phyloP scores from a whole-genome alignment of 2,329 filamentous ascomycete species.

The Trichophyton rubrum region DNA sequence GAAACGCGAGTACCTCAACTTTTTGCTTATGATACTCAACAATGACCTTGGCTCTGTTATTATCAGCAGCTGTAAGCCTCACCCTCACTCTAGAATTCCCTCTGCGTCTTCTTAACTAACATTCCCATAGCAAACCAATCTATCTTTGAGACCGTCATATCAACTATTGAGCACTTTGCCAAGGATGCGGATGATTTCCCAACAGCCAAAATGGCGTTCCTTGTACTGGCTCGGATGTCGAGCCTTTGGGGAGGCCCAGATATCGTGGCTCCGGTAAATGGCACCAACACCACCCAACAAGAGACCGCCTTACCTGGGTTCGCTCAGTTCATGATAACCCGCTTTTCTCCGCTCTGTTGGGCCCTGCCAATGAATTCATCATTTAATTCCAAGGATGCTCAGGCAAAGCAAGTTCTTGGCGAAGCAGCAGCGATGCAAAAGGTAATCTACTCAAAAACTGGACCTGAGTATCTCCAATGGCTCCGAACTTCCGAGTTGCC shows the following conservation, averaged over 20 bases:
- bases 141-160: slow-evolving; percentile 77
- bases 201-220: slow-evolving; percentile 64
- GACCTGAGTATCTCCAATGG: slow-evolving; percentile 57
- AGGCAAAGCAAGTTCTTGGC: slow-evolving; percentile 72
- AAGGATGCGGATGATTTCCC: slow-evolving; percentile 59
- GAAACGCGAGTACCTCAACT: slow-evolving; percentile 87
- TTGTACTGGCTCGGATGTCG: slow-evolving; percentile 70
- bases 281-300: slow-evolving; percentile 21
- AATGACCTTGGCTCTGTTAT: slow-evolving; percentile 83
- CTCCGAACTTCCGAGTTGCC: slow-evolving; percentile 34
- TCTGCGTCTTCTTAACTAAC: neutral
- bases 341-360: slow-evolving; percentile 86
- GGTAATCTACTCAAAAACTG: slow-evolving; percentile 80
- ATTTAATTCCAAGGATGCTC: slow-evolving; percentile 77
- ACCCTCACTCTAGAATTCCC: neutral
- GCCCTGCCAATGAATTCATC: slow-evolving; percentile 64
- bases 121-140: slow-evolving; percentile 56
- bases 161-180: slow-evolving; percentile 72
- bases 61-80: slow-evolving; percentile 55
- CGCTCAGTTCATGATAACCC: slow-evolving; percentile 75
- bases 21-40: slow-evolving; percentile 77
- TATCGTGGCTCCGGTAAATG: slow-evolving; percentile 37
- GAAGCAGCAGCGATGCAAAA: slow-evolving; percentile 84
- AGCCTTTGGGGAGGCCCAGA: slow-evolving; percentile 84
- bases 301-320: slow-evolving; percentile 63